These are phyloP conservation scores for Calonectria hongkongensis DNA, from an alignment of 2,329 filamentous ascomycete species.

Conservation along the genomic window DNA sequence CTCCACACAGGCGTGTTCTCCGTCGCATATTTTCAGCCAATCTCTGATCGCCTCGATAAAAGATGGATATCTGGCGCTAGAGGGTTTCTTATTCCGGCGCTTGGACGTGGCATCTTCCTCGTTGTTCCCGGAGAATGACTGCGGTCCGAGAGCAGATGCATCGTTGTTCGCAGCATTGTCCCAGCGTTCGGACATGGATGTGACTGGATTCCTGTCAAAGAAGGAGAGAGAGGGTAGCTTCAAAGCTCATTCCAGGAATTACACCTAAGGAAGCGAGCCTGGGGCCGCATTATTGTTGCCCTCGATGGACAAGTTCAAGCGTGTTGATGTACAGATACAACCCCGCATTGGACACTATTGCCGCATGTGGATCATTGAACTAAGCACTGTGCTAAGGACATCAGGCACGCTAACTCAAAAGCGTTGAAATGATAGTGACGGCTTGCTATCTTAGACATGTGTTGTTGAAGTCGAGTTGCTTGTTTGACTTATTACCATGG, in stretches of 20 bases:
- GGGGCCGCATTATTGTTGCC: background rate
- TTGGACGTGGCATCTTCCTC: constrained; percentile 1
- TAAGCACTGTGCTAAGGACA: too few species aligned
- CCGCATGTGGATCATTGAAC: too few species aligned
- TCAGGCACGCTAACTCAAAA: too few species aligned
- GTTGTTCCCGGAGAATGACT: background rate
- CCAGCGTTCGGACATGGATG: background rate
- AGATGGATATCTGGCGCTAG: background rate
- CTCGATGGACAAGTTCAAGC: background rate
- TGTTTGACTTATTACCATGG: too few species aligned
- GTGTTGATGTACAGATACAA: background rate
- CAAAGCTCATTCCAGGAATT: too few species aligned
- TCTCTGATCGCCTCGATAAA: background rate
- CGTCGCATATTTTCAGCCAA: constrained; percentile 6
- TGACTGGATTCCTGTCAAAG: background rate
- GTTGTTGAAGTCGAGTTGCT: too few species aligned
- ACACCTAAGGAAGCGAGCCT: too few species aligned
- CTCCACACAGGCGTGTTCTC: background rate
- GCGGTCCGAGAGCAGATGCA: background rate
- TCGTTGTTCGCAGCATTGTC: background rate
- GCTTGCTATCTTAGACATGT: too few species aligned
- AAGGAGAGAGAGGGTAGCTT: too few species aligned
- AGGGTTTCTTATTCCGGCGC: background rate
- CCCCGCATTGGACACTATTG: background rate
- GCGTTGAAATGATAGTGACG: too few species aligned